Evolutionary conservation across 495 filamentous ascomycete genomes (phyloP).

Genomic region (Pseudevernia furfuracea): DNA sequence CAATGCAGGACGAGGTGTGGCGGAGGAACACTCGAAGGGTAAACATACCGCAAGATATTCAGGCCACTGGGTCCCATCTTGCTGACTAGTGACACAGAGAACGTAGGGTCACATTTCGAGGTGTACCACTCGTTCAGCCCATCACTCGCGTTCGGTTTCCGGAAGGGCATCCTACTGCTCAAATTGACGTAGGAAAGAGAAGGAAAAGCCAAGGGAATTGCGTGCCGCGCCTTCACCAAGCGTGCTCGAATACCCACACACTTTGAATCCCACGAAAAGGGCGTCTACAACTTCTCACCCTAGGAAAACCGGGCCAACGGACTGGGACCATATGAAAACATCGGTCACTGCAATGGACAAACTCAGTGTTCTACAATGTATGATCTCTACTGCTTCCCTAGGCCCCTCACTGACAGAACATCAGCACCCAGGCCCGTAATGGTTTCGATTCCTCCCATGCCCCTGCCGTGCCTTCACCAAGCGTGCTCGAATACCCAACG

Average conservation of each 20-base stretch:
- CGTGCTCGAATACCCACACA: too few relatives aligned
- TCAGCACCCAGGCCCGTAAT: neutral
- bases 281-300: too few relatives aligned
- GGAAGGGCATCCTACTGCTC: neutral
- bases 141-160: conserved; percentile 4
- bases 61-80: neutral
- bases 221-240: too few relatives aligned
- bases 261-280: too few relatives aligned
- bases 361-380: neutral
- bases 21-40: neutral
- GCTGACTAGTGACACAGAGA: conserved; percentile 7
- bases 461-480: neutral
- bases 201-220: too few relatives aligned
- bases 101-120: neutral
- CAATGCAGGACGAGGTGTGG: neutral
- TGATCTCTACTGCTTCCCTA: neutral
- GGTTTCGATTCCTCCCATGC: neutral
- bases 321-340: neutral
- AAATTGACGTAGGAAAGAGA: neutral
- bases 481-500: too few relatives aligned
- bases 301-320: too few relatives aligned
- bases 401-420: neutral
- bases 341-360: neutral
- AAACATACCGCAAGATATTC: neutral
- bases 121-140: neutral